Evolutionary conservation across 495 filamentous ascomycete species (phyloP), one percentile per base, ranked within the genome.

Genomic region (Penicillium pancosmium): DNA sequence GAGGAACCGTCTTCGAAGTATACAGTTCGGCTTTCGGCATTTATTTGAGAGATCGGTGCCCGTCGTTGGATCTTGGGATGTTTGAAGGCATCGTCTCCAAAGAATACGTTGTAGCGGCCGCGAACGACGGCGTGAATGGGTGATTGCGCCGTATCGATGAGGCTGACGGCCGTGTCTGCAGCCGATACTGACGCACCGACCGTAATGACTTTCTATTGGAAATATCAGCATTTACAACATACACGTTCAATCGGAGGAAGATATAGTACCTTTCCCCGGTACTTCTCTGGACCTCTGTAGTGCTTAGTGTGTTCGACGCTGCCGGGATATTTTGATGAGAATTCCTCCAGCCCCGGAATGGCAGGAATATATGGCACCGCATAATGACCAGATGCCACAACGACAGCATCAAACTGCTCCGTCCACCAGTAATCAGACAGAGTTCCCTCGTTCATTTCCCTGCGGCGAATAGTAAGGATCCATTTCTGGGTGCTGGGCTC

Each of bases 361-460:
- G 76, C 68, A 0, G 92, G 92, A 11, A 96, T 80, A 68, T 80
- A 88, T 0, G 88, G 88, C 10, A 89, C 83, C 1, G 81, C 78
- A 68, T 91, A 94, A 67, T 96, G 91, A 0, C 92, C 92, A 35
- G 82, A 89, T 2, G 90, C 91, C 7, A 95, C 84, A 0, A 93
- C 83, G 2, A 96, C 80, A 0, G 89, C 92, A 73, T 96, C 91
- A 68, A 78, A 79, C 5, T 44, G 50, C 50, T 79, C 77, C 13
- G 59, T 62, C 77, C 77, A 79, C 77, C 77, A 79, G 46, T 76
- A 73, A 60, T 79, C 76, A 8, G 60, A 64, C 11, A n/a, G 40
- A 4, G 10, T 61, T 0, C 61, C 60, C 18, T 66, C 18, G 1
- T 56, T 13, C 8, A 43, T 4, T 38, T 68, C 68, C 8, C 69